Evolutionary conservation across 2,329 filamentous ascomycete species (phyloP).

Genomic region (Arachnomyces sp.): DNA sequence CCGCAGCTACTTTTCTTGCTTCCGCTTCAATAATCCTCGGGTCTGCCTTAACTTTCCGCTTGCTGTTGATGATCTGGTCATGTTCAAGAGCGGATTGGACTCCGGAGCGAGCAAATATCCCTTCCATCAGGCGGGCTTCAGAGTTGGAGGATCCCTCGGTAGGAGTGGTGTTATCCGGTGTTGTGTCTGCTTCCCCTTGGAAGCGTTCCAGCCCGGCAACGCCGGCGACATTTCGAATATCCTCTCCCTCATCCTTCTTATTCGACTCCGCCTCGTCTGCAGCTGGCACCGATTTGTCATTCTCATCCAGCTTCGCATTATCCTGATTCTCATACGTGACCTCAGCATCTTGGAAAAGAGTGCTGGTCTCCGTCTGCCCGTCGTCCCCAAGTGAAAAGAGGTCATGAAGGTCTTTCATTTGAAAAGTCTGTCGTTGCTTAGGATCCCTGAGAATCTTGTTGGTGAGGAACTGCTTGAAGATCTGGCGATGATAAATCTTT

Average conservation of each 20-base stretch:
- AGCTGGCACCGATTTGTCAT: slow-evolving; percentile 16
- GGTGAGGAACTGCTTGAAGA: slow-evolving; percentile 96
- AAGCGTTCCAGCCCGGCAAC: slow-evolving; percentile 61
- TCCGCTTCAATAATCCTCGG: slow-evolving; percentile 72
- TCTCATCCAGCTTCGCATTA: slow-evolving; percentile 6
- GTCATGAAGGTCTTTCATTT: slow-evolving; percentile 83
- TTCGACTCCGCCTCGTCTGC: slow-evolving; percentile 11
- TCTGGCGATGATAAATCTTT: slow-evolving; percentile 97
- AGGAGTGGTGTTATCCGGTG: slow-evolving; percentile 23
- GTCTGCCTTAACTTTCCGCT: slow-evolving; percentile 64
- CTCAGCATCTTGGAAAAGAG: slow-evolving; percentile 81
- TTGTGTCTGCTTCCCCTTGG: slow-evolving; percentile 42
- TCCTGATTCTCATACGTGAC: slow-evolving; percentile 42
- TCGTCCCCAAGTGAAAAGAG: slow-evolving; percentile 72
- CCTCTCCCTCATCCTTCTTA: slow-evolving; percentile 27
- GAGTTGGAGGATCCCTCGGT: slow-evolving; percentile 29
- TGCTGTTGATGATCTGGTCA: slow-evolving; percentile 78
- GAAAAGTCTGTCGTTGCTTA: slow-evolving; percentile 85
- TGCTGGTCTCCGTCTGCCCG: slow-evolving; percentile 71
- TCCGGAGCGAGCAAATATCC: slow-evolving; percentile 76
- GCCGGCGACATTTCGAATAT: slow-evolving; percentile 50
- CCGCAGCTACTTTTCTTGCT: slow-evolving; percentile 68
- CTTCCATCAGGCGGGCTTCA: slow-evolving; percentile 75
- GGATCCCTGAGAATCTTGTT: slow-evolving; percentile 95
- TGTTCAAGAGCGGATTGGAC: slow-evolving; percentile 92